Evolutionary conservation across 1,284 basidiomycete species (phyloP).

Genomic region (Ganoderma sinense): DNA sequence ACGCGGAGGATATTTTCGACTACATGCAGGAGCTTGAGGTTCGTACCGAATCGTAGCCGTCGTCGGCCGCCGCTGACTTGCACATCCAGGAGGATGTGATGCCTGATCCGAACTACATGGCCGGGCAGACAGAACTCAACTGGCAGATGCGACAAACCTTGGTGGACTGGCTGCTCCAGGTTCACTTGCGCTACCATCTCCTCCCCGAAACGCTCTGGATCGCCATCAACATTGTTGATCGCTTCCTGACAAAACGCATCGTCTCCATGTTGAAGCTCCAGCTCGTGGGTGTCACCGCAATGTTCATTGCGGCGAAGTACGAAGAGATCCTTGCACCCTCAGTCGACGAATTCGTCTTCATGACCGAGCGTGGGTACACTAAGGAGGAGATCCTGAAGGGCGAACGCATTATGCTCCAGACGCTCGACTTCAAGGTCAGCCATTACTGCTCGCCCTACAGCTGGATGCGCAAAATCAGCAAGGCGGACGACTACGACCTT

Average conservation of each 20-base stretch:
- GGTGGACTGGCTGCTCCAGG: slow-evolving; percentile 98
- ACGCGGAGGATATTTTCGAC: slow-evolving; percentile 95
- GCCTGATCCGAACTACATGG: slow-evolving; percentile 96
- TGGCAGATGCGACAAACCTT: slow-evolving; percentile 97
- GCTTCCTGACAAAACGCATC: slow-evolving; percentile 92
- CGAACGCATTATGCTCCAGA: slow-evolving; percentile 94
- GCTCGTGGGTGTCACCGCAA: slow-evolving; percentile 95
- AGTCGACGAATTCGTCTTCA: slow-evolving; percentile 95
- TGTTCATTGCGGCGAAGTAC: slow-evolving; percentile 99
- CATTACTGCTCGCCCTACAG: slow-evolving; percentile 99
- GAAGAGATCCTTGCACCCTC: slow-evolving; percentile 97
- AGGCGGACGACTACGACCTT: slow-evolving; percentile 98
- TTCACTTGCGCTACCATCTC: slow-evolving; percentile 97
- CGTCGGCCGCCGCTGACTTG: slow-evolving; percentile 24
- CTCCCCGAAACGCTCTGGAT: slow-evolving; percentile 99
- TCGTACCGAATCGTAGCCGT: slow-evolving; percentile 34
- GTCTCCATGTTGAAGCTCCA: slow-evolving; percentile 96
- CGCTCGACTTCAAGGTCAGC: slow-evolving; percentile 94
- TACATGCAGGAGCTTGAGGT: slow-evolving; percentile 97
- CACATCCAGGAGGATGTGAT: slow-evolving; percentile 80
- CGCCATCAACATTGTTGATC: slow-evolving; percentile 96
- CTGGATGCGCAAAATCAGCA: slow-evolving; percentile 99
- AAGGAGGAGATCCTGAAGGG: slow-evolving; percentile 98
- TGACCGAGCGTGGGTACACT: slow-evolving; percentile 95
- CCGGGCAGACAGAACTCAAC: slow-evolving; percentile 92